Conservation (phyloP, 2,329 filamentous ascomycete genomes). For the Ophiostoma australiae region DNA sequence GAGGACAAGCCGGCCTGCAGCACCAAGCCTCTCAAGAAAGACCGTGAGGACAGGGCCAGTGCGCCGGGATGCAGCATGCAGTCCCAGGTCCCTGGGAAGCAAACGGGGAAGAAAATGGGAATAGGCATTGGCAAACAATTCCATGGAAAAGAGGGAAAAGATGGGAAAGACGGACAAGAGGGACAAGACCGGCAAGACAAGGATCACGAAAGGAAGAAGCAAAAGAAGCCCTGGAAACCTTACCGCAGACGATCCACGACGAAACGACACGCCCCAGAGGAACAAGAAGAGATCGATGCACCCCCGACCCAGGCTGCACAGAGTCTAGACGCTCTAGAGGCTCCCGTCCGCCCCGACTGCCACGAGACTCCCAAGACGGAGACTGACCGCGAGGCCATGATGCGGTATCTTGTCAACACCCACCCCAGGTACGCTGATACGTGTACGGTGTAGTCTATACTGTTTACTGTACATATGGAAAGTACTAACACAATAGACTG, state of each 20-base stretch:
- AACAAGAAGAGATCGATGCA: not conserved
- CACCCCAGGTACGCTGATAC: conserved; percentile 1
- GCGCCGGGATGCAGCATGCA: not conserved
- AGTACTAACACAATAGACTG: not conserved
- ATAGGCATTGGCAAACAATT: not conserved
- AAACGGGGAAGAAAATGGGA: not conserved
- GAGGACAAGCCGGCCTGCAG: not conserved
- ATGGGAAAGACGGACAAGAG: not conserved
- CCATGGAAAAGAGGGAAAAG: too few relatives aligned
- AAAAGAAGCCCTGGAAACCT: not conserved
- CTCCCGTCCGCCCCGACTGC: not conserved
- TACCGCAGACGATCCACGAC: not conserved
- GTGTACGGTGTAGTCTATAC: too few relatives aligned
- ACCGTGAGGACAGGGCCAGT: not conserved
- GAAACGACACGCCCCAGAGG: not conserved
- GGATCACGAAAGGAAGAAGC: not conserved
- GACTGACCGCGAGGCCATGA: conserved; percentile 11
- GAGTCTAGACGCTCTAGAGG: not conserved
- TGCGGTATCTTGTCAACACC: conserved; percentile 9
- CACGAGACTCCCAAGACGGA: not conserved
- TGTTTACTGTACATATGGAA: too few relatives aligned
- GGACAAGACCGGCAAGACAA: not conserved
- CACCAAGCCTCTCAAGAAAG: not conserved
- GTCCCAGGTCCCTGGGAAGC: not conserved
- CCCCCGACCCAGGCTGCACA: not conserved